Base-by-base conservation (phyloP, 768 basidiomycete species). In the Leccinum subgranulosum region DNA sequence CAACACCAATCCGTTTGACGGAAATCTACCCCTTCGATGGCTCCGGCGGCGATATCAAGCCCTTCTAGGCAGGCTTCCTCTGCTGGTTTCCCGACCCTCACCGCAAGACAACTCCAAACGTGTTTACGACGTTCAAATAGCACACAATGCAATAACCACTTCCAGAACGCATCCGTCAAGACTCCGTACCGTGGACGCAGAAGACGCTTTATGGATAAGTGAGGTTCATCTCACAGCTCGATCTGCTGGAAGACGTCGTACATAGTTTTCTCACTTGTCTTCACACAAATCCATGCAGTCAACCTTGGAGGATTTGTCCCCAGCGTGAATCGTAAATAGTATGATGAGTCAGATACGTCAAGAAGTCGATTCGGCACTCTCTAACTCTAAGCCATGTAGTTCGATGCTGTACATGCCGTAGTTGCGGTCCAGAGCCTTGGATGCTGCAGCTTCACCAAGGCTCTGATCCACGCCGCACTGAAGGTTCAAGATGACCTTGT, bases 341-440 rank as follows among this genome's bases (percentile, higher is more conserved):
- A 63, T 28, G 48, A 56, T 56, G 55, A 63, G 27, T 57, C 56
- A 61, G 63, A 60, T 61, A 49, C 54, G 31, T 71, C 51, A 69
- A 53, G 62, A 43, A 52, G 54, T 72, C 36, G 72, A 72, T 58
- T 77, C 79, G 49, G 79, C 78, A 45, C 67, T 68, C 64, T 77
- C 79, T 68, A 91, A 75, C 71, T 88, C 89, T 64, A 92, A 69
- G 57, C 86, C 90, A 66, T 94, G 94, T 64, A 97, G 73, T 67
- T 96, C 94, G 66, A 95, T 95, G 62, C 92, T 79, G 72, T 92
- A 94, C 81, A 88, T 84, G 73, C 86, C 88, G 71, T 92, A 93
- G 65, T 87, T 86, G 49, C 84, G 81, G 72, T 93, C 86, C 2
- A 71, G 66, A 8, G 86, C 83, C 60, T 80, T 82, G 34, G 79